Percentiles rank a stretch among this genome's conserved stretches.
Conservation (phyloP, 2,329 filamentous ascomycete species). For the Tolypocladium nubicola region DNA sequence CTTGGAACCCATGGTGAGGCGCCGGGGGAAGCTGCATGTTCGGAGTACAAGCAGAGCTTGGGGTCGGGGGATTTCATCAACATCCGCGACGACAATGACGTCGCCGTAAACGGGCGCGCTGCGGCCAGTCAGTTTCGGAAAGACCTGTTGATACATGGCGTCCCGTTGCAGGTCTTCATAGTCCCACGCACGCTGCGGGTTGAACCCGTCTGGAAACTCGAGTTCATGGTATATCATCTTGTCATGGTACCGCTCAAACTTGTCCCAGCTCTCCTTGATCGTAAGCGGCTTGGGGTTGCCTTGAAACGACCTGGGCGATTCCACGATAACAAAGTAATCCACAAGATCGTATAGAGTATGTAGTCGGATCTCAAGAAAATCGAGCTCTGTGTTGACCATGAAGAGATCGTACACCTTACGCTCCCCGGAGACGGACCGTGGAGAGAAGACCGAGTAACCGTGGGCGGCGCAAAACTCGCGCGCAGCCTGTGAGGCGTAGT, state of each 20-base stretch:
- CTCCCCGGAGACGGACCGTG: slow-evolving; percentile 10
- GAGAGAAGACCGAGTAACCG: slow-evolving; percentile 18
- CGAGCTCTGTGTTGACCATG: slow-evolving; percentile 52
- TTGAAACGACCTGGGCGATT: slow-evolving; percentile 48
- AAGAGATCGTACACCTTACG: slow-evolving; percentile 40
- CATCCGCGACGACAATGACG: slow-evolving; percentile 48
- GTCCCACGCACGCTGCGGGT: slow-evolving; percentile 31
- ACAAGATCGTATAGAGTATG: slow-evolving; percentile 45
- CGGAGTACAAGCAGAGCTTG: slow-evolving; percentile 36
- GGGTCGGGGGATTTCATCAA: slow-evolving; percentile 49
- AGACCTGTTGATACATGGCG: slow-evolving; percentile 45
- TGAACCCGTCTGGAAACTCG: slow-evolving; percentile 29
- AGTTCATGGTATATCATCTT: slow-evolving; percentile 53
- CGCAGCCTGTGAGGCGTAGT: neutral
- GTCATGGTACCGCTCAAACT: slow-evolving; percentile 40
- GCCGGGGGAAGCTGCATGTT: slow-evolving; percentile 39
- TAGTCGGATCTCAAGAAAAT: slow-evolving; percentile 55
- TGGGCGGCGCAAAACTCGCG: slow-evolving; percentile 19
- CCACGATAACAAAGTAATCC: slow-evolving; percentile 56
- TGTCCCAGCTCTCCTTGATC: slow-evolving; percentile 39
- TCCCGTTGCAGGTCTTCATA: slow-evolving; percentile 44
- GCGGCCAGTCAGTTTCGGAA: slow-evolving; percentile 33
- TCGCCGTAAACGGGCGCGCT: slow-evolving; percentile 36
- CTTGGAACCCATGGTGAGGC: slow-evolving; percentile 37
- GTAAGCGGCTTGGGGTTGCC: slow-evolving; percentile 42